phyloP scores from a whole-genome alignment of 75 land plant genomes.

The Picea glauca region DNA sequence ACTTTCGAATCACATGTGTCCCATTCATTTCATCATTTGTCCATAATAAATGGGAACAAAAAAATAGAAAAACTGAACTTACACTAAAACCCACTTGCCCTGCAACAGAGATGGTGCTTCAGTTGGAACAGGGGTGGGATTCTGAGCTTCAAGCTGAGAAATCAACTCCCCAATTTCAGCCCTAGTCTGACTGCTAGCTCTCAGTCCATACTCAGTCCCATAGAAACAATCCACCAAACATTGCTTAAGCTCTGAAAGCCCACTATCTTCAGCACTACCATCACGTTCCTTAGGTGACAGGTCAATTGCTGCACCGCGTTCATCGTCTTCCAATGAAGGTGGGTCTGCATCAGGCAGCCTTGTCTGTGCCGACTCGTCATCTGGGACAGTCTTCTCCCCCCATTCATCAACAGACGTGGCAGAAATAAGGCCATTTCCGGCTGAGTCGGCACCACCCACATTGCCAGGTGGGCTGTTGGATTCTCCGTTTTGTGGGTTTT shows the following conservation, averaged over 20 bases:
- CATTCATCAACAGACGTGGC: slow-evolving; percentile 12
- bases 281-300: neutral
- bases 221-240: slow-evolving; percentile 53
- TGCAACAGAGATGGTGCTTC: slow-evolving; percentile 38
- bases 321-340: slow-evolving; percentile 28
- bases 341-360: slow-evolving; percentile 19
- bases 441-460: slow-evolving; percentile 1
- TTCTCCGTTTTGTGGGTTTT: neutral
- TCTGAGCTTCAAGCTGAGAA: slow-evolving; percentile 55
- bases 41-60: neutral
- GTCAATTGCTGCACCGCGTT: slow-evolving; percentile 4
- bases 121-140: slow-evolving; percentile 53
- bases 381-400: slow-evolving; percentile 27
- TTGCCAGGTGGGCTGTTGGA: neutral
- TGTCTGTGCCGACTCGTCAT: slow-evolving; percentile 9
- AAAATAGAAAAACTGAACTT: slow-evolving; percentile 13
- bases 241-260: slow-evolving; percentile 41
- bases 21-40: too few relatives aligned
- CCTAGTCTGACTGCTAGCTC: slow-evolving; percentile 42
- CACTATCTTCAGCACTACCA: neutral
- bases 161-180: slow-evolving; percentile 67
- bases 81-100: slow-evolving; percentile 71
- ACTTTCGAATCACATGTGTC: too few relatives aligned
- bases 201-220: slow-evolving; percentile 56
- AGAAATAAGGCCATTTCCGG: too few relatives aligned